These are phyloP conservation scores for Tetrahymena thermophila DNA, from an alignment of 73 alveolate genomes.

Conservation along the genomic window DNA sequence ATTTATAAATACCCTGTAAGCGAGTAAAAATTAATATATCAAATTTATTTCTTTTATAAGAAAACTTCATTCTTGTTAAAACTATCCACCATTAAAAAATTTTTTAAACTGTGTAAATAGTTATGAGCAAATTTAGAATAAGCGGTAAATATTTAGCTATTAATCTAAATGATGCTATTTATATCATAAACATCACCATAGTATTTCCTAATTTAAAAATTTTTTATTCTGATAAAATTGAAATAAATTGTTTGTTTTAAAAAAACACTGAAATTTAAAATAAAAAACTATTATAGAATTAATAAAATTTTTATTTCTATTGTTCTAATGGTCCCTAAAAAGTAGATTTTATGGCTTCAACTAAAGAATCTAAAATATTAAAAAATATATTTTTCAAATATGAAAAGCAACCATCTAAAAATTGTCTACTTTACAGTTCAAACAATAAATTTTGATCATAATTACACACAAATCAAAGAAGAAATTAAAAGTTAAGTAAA, in stretches of 20 bases:
- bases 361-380: too few species aligned
- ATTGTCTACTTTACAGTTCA: neutral
- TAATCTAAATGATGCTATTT: neutral
- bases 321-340: too few species aligned
- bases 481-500: neutral
- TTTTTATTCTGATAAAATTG: too few species aligned
- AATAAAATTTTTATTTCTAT: too few species aligned
- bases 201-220: neutral
- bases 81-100: neutral
- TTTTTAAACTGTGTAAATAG: neutral
- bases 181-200: neutral
- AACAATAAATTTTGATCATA: neutral
- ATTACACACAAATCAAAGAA: neutral
- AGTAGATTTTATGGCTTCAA: too few species aligned
- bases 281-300: too few species aligned
- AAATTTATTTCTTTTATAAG: too few species aligned
- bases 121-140: neutral
- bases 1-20: neutral
- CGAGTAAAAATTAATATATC: too few species aligned
- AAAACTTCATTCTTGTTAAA: neutral
- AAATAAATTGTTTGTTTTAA: too few species aligned
- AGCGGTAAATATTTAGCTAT: neutral
- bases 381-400: too few species aligned
- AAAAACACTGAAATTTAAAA: too few species aligned
- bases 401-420: too few species aligned